A percentile compares a stretch with the other conserved stretches of the same genome.
Evolutionary conservation across 2,329 filamentous ascomycete species (phyloP).

Genomic region (Beauveria caledonica): DNA sequence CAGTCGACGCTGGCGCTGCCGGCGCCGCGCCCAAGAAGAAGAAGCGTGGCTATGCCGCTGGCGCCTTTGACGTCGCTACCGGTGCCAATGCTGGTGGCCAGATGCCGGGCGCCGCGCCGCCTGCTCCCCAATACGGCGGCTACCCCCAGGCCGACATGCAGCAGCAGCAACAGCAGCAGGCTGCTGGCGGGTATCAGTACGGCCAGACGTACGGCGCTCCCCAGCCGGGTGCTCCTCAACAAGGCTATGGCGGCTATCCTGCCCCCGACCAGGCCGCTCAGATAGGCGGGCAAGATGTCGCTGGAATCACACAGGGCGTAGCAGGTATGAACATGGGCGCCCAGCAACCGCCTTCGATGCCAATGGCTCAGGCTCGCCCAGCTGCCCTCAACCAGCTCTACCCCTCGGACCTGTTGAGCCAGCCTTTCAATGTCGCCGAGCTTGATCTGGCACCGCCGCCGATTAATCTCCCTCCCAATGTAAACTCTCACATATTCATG

Average conservation of each 20-base stretch:
- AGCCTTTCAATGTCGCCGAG: constrained; percentile 91
- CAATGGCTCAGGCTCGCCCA: constrained; percentile 35
- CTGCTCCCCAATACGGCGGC: constrained; percentile 45
- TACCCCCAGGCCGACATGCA: constrained; percentile 48
- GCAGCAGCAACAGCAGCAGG: constrained; percentile 24
- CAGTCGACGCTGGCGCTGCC: constrained; percentile 19
- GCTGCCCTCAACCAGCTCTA: constrained; percentile 76
- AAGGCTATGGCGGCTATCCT: constrained; percentile 54
- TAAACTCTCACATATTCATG: constrained; percentile 40
- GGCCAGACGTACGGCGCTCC: constrained; percentile 36
- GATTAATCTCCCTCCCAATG: constrained; percentile 84
- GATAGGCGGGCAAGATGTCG: constrained; percentile 43
- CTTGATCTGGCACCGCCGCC: constrained; percentile 85
- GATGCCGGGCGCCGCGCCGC: constrained; percentile 30
- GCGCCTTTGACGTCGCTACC: constrained; percentile 85
- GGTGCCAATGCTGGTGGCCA: constrained; percentile 70
- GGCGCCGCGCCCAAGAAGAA: constrained; percentile 60
- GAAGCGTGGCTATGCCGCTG: constrained; percentile 89
- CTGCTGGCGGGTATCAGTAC: constrained; percentile 30
- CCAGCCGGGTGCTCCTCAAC: constrained; percentile 30
- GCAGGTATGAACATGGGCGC: constrained; percentile 72
- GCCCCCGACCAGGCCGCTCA: constrained; percentile 49
- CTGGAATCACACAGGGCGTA: constrained; percentile 73
- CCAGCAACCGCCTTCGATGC: constrained; percentile 37
- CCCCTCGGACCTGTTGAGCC: constrained; percentile 81